Evolutionary conservation across 2,329 filamentous ascomycete genomes (phyloP).

Genomic region (Ceratocystis lukuohia): DNA sequence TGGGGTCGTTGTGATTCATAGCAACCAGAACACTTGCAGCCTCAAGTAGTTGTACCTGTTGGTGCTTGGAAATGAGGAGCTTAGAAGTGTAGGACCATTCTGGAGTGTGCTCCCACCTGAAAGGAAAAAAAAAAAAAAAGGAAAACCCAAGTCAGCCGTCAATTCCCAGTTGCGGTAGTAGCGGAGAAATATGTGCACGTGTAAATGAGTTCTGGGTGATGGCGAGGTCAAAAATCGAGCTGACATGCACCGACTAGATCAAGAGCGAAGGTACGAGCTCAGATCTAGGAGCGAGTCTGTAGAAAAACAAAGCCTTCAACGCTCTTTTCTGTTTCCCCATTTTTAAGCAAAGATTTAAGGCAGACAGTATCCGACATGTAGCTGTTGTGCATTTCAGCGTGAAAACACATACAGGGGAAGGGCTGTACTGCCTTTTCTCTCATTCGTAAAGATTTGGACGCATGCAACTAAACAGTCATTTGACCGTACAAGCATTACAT

Average conservation of each 20-base stretch:
- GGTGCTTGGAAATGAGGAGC: conserved; percentile 96
- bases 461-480: not conserved
- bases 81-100: conserved; percentile 97
- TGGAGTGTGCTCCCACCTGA: conserved; percentile 97
- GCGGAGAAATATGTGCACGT: not conserved
- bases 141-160: conserved; percentile 27
- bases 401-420: not conserved
- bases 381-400: not conserved
- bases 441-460: not conserved
- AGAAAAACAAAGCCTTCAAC: not conserved
- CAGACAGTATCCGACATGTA: conserved; percentile 8
- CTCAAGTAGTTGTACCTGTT: conserved; percentile 94
- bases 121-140: conserved; percentile 27
- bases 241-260: not conserved
- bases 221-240: not conserved
- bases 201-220: not conserved
- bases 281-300: not conserved
- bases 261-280: not conserved
- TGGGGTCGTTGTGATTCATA: conserved; percentile 50
- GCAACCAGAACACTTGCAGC: conserved; percentile 89
- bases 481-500: not conserved
- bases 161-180: conserved; percentile 25
- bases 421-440: not conserved
- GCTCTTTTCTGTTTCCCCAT: not conserved
- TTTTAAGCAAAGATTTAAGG: not conserved